Evolutionary conservation across 1,139 yeast species (phyloP).

Genomic region (Meyerozyma sp.): DNA sequence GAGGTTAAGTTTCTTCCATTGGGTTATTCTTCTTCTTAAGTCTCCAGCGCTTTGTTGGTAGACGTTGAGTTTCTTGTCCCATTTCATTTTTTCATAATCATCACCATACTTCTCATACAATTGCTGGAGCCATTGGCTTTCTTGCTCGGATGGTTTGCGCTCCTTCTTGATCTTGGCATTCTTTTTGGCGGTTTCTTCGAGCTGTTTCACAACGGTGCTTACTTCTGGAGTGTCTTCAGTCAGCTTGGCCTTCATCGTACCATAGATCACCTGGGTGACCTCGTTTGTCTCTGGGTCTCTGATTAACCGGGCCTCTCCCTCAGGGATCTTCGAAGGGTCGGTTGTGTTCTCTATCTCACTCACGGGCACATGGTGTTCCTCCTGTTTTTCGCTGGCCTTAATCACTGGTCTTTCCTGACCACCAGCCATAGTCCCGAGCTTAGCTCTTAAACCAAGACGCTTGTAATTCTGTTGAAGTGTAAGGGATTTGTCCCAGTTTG

Average conservation of each 20-base stretch:
- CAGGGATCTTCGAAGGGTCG: conserved; percentile 57
- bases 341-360: conserved; percentile 34
- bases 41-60: conserved; percentile 86
- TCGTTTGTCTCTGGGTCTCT: conserved; percentile 67
- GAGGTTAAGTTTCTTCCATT: conserved; percentile 50
- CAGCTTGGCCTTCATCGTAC: conserved; percentile 40
- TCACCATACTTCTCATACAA: conserved; percentile 80
- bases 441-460: conserved; percentile 66
- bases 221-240: conserved; percentile 21
- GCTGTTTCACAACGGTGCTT: conserved; percentile 49
- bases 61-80: conserved; percentile 82
- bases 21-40: conserved; percentile 57
- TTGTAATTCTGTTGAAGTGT: conserved; percentile 84
- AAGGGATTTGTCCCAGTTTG: conserved; percentile 80
- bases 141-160: conserved; percentile 65
- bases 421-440: conserved; percentile 62
- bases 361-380: conserved; percentile 26
- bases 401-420: conserved; percentile 54
- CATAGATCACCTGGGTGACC: conserved; percentile 66
- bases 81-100: conserved; percentile 82
- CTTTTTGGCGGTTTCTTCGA: conserved; percentile 60
- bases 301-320: conserved; percentile 78
- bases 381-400: conserved; percentile 27
- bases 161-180: conserved; percentile 43
- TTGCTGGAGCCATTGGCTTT: conserved; percentile 62